Conservation (phyloP, 169 alveolate species). For the Plasmodium cynomolgi region DNA sequence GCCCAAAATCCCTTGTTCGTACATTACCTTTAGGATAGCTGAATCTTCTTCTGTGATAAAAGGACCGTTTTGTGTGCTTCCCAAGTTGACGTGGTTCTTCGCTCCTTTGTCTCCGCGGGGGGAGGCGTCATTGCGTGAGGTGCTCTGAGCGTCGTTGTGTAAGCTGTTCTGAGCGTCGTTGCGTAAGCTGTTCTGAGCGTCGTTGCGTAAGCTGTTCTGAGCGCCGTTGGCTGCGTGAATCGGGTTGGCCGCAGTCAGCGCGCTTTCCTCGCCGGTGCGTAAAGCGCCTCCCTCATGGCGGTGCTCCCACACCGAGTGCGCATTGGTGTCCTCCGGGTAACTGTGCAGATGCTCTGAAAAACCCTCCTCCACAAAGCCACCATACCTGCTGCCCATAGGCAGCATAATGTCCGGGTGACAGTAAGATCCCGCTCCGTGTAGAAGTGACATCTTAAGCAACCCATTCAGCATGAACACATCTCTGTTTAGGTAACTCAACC, state of each 20-base stretch:
- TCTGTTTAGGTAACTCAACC: conserved; percentile 1
- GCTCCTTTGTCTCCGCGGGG: neutral
- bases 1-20: neutral
- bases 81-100: neutral
- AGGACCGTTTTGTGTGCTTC: neutral
- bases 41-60: neutral
- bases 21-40: neutral
- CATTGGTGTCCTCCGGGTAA: neutral
- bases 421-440: neutral
- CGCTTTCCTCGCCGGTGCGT: neutral
- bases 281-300: neutral
- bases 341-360: neutral
- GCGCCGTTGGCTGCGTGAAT: neutral
- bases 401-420: neutral
- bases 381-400: neutral
- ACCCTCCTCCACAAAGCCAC: neutral
- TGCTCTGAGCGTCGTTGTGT: neutral
- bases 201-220: neutral
- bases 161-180: no score
- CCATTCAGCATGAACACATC: neutral
- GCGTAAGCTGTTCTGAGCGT: neutral
- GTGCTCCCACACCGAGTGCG: neutral
- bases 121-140: neutral
- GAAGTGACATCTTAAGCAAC: neutral
- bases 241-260: neutral